phyloP scores from a whole-genome alignment of 1,284 basidiomycete species.

The Taiwanofungus camphoratus region DNA sequence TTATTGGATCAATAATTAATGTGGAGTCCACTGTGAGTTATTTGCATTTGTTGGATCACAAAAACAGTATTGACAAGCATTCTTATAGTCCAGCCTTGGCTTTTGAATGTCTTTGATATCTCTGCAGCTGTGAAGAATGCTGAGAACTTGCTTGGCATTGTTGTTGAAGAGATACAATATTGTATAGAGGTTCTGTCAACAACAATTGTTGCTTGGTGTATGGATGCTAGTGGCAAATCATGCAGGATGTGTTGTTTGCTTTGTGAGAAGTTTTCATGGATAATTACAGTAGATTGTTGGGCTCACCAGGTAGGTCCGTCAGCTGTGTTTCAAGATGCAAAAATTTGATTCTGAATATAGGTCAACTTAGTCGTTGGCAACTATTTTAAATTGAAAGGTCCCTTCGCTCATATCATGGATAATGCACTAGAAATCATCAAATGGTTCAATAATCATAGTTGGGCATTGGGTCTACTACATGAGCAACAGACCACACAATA shows the following conservation, averaged over 20 bases:
- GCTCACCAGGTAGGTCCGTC: slow-evolving; percentile 25
- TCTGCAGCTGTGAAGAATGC: slow-evolving; percentile 27
- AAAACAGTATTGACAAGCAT: neutral
- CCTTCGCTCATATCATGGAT: slow-evolving; percentile 12
- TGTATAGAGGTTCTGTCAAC: slow-evolving; percentile 14
- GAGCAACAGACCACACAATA: slow-evolving; percentile 15
- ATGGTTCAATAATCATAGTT: slow-evolving; percentile 30
- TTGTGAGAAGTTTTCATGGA: slow-evolving; percentile 10
- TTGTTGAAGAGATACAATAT: slow-evolving; percentile 23
- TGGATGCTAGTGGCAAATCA: slow-evolving; percentile 29
- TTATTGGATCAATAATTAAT: slow-evolving; percentile 14
- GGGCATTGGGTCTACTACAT: slow-evolving; percentile 24
- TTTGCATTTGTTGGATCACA: neutral
- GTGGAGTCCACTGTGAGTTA: slow-evolving; percentile 13
- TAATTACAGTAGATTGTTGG: slow-evolving; percentile 29
- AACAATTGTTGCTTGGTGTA: slow-evolving; percentile 22
- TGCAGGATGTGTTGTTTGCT: slow-evolving; percentile 26
- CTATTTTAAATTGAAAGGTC: slow-evolving; percentile 17
- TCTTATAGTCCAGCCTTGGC: neutral
- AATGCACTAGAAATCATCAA: slow-evolving; percentile 26
- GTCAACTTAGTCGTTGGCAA: slow-evolving; percentile 29
- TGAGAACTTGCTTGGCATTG: slow-evolving; percentile 24
- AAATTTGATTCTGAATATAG: slow-evolving; percentile 3
- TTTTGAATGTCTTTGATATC: slow-evolving; percentile 16
- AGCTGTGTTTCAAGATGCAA: neutral